Evolutionary conservation across 345 rosid genomes (phyloP), one percentile per base, ranked within the genome.

Genomic region (Anastatica hierochuntica): DNA sequence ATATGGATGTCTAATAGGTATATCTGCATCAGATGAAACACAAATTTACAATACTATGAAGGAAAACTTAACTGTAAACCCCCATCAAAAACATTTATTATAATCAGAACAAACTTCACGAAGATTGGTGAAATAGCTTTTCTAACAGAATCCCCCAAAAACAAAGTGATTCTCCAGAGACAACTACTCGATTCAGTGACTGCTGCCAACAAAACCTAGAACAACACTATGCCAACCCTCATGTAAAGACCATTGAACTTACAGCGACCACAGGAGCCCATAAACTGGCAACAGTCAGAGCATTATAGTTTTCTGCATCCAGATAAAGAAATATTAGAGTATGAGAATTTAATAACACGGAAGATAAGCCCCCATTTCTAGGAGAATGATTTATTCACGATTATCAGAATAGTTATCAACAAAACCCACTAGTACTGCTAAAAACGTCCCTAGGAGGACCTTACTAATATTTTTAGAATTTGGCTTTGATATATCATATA

Each of bases 241-340:
- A 67, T 43, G 56, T 49, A 51, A 33, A 61, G 58, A 11, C 43
- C 46, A 46, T 58, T 42, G 26, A 75, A 81, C 96, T 87, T 81
- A 90, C 98, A 67, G 88, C 81, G 26, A 84, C 40, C 43, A 92
- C 90, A 45, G 98, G 98, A 60, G 86, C 83, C 98, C 98, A 92
- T 56, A 92, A 74, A 76, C 72, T 70, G 54, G 76, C 94, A 67
- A 92, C 66, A 27, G 98, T 63, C 71, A 92, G 55, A 64, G 90
- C 90, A 67, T 92, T 83, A 68, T 84, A 92, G 71, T 92, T 92
- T 77, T 88, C 98, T 90, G 98, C 88, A 75, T 58, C 34, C 21
- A 74, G 48, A 73, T 10, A 64, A 35, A 45, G 52, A 46, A 65
- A 53, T 13, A 35, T 31, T 16, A 45, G 27, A 23, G 55, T 13